Percentiles rank a stretch among this genome's conserved stretches.
These are phyloP conservation scores for Diaporthe sp. DNA, from an alignment of 2,329 filamentous ascomycete species.

Conservation along the genomic window DNA sequence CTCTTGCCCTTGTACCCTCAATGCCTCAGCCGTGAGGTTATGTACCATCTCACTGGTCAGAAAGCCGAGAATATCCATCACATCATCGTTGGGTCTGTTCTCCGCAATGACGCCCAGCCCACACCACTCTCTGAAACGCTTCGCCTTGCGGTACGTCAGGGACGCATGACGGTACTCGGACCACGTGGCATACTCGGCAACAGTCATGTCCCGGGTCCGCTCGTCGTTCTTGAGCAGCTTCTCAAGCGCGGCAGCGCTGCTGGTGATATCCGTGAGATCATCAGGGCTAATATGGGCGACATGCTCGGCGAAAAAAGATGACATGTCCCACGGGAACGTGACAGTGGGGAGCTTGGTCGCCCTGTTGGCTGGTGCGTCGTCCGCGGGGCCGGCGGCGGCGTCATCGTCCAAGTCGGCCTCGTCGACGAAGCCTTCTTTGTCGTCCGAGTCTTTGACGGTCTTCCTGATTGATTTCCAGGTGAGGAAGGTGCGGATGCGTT, in stretches of 20 bases:
- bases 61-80: slow-evolving; percentile 97
- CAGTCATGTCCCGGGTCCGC: slow-evolving; percentile 96
- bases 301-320: not conserved
- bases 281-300: not conserved
- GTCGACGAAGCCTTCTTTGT: slow-evolving; percentile 85
- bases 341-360: not conserved
- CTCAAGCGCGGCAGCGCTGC: slow-evolving; percentile 95
- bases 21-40: slow-evolving; percentile 93
- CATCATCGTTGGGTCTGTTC: slow-evolving; percentile 96
- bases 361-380: slow-evolving; percentile 67
- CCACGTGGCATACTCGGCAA: slow-evolving; percentile 98
- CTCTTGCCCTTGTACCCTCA: slow-evolving; percentile 96
- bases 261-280: slow-evolving; percentile 52
- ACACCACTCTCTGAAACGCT: slow-evolving; percentile 97
- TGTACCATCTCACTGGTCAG: slow-evolving; percentile 99
- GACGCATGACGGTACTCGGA: slow-evolving; percentile 97
- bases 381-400: slow-evolving; percentile 72
- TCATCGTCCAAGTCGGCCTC: slow-evolving; percentile 75
- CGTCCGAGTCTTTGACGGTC: slow-evolving; percentile 96
- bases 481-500: slow-evolving; percentile 91
- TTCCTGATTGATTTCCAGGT: slow-evolving; percentile 99
- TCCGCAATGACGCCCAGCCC: slow-evolving; percentile 97
- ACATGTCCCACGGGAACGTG: not conserved
- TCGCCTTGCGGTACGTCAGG: slow-evolving; percentile 98
- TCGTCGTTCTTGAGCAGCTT: slow-evolving; percentile 96